These are phyloP conservation scores for Alternaria atra DNA, from an alignment of 2,329 filamentous ascomycete genomes.

Conservation along the genomic window DNA sequence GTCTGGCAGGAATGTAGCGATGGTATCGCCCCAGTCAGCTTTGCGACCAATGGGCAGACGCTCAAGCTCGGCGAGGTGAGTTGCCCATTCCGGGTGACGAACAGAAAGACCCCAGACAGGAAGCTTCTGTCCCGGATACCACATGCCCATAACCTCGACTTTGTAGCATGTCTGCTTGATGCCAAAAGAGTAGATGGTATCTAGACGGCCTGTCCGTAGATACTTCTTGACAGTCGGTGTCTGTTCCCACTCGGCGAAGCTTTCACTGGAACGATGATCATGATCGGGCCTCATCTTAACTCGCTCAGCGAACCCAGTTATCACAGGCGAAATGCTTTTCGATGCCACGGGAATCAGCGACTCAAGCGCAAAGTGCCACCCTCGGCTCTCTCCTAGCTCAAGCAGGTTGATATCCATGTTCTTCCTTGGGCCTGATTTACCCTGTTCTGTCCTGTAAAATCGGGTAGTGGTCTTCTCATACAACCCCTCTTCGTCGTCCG, in stretches of 20 bases:
- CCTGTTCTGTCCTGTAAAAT: slow-evolving; percentile 34
- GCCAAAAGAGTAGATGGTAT: slow-evolving; percentile 44
- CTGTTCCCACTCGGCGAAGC: slow-evolving; percentile 33
- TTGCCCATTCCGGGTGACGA: slow-evolving; percentile 42
- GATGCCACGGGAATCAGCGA: slow-evolving; percentile 30
- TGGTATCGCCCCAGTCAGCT: slow-evolving; percentile 33
- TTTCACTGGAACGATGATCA: slow-evolving; percentile 18
- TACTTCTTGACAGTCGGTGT: slow-evolving; percentile 24
- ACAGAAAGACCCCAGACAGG: slow-evolving; percentile 46
- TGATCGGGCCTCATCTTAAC: slow-evolving; percentile 29
- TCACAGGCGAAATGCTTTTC: slow-evolving; percentile 31
- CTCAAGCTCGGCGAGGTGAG: slow-evolving; percentile 39
- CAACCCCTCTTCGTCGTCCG: slow-evolving; percentile 38
- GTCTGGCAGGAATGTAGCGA: slow-evolving; percentile 41
- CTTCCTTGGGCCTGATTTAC: slow-evolving; percentile 20
- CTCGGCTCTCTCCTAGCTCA: slow-evolving; percentile 41
- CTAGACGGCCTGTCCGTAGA: slow-evolving; percentile 27
- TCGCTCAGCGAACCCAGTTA: slow-evolving; percentile 34
- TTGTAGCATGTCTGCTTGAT: slow-evolving; percentile 40
- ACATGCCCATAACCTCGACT: slow-evolving; percentile 38
- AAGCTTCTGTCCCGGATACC: slow-evolving; percentile 30
- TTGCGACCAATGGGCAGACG: slow-evolving; percentile 30
- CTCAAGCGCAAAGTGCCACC: slow-evolving; percentile 44
- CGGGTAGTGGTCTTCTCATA: slow-evolving; percentile 40
- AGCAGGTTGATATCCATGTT: slow-evolving; percentile 47